Evolutionary conservation across 306 rosid species (phyloP), one percentile per base, ranked within the genome.

Genomic region (Medicago ruthenica): DNA sequence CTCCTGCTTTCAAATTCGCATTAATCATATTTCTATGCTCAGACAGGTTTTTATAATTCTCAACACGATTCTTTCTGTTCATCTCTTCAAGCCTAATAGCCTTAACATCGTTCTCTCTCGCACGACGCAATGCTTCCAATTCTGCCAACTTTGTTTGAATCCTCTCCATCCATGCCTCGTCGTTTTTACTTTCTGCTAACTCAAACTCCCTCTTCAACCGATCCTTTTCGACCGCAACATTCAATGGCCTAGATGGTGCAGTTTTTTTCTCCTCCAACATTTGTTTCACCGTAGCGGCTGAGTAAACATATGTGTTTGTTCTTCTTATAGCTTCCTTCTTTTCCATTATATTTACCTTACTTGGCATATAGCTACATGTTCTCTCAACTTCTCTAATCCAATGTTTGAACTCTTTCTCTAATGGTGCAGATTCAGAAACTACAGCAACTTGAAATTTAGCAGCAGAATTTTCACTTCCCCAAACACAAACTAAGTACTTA

Each of bases 201-300:
- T 90, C 90, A 79, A 86, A 34, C 51, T 71, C 85, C 21, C 45
- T 83, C 89, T 83, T 88, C 44, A 90, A 70, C 39, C 79, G 61
- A 16, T 86, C 92, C 82, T 90, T 88, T 82, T 90, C 92, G 8
- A 90, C 89, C 12, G 92, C 92, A 40, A 86, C 16, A 74, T 90
- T 90, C 42, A 90, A 34, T 0, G 92, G 90, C 80, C 87, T 86
- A 22, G 83, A 76, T 1, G 86, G 60, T 2, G 80, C 82, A 22
- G 73, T 9, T 69, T 81, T 86, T 57, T 88, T 90, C 83, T 84
- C 89, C 82, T 86, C 89, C 24, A 90, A 39, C 92, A 88, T 90
- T 70, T 88, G 89, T 76, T 82, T 90, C 75, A 86, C 92, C 0
- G 89, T 85, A 10, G 76, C 85, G 14, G 90, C 89, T 1, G 92